phyloP scores from a whole-genome alignment of 495 filamentous ascomycete genomes.

The Penicillium ucsense region DNA sequence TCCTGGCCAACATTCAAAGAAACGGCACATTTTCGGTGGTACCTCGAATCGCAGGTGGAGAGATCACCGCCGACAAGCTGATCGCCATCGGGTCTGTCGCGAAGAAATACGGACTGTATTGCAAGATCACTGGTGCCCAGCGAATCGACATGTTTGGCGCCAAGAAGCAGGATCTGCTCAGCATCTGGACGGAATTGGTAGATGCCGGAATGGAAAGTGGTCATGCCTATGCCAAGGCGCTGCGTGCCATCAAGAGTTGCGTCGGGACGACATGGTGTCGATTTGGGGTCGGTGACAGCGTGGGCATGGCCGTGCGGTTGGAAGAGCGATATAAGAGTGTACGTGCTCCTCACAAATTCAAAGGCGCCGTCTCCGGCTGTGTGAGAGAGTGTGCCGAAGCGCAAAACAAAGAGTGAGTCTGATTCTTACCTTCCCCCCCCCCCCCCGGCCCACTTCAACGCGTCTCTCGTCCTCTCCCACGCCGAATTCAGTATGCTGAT shows the following conservation, averaged over 20 bases:
- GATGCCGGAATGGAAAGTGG: conserved; percentile 93
- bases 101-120: conserved; percentile 81
- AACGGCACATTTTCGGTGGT: conserved; percentile 92
- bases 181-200: conserved; percentile 82
- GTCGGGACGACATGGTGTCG: conserved; percentile 94
- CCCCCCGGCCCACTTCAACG: too few relatives aligned
- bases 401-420: conserved; percentile 78
- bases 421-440: not conserved
- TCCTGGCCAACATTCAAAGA: conserved; percentile 88
- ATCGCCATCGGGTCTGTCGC: conserved; percentile 84
- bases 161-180: conserved; percentile 78
- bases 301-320: conserved; percentile 89
- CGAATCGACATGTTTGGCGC: conserved; percentile 95
- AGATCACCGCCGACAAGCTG: conserved; percentile 86
- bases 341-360: conserved; percentile 85
- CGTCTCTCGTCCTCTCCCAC: too few relatives aligned
- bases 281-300: conserved; percentile 88
- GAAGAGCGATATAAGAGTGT: conserved; percentile 96
- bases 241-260: conserved; percentile 90
- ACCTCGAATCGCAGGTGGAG: conserved; percentile 75
- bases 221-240: conserved; percentile 87
- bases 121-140: conserved; percentile 93
- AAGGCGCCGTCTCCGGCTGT: conserved; percentile 86
- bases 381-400: conserved; percentile 93
- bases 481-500: too few relatives aligned